Percentiles rank a stretch among this genome's conserved stretches.
phyloP scores from a whole-genome alignment of 2,329 filamentous ascomycete species.

The Curvularia sp. region DNA sequence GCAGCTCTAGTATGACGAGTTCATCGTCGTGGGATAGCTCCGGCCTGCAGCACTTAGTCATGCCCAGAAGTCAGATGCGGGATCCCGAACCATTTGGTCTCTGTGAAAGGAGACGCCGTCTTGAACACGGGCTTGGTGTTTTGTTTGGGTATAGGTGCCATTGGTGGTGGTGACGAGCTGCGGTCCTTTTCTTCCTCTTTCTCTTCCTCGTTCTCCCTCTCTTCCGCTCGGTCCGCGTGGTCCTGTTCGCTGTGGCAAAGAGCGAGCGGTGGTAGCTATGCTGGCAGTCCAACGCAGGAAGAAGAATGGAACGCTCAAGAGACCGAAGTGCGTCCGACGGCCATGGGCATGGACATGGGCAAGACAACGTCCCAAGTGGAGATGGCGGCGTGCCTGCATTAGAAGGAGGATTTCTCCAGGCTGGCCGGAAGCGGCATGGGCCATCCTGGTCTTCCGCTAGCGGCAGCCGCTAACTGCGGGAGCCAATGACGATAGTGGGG shows the following conservation, averaged over 20 bases:
- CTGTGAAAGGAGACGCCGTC: constrained; percentile 70
- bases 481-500: constrained; percentile 20
- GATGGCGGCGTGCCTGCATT: constrained; percentile 21
- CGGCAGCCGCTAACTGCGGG: constrained; percentile 13
- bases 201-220: too few species aligned
- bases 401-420: constrained; percentile 15
- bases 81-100: constrained; percentile 63
- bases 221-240: too few species aligned
- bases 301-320: not conserved
- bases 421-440: constrained; percentile 11
- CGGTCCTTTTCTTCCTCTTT: not conserved
- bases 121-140: constrained; percentile 64
- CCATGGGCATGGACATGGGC: not conserved
- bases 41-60: constrained; percentile 60
- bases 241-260: not conserved
- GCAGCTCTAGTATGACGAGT: constrained; percentile 69
- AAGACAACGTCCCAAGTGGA: constrained; percentile 8
- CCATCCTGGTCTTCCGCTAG: constrained; percentile 9
- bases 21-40: constrained; percentile 64
- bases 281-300: not conserved
- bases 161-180: constrained; percentile 7
- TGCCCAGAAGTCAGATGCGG: not conserved
- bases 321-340: constrained; percentile 15
- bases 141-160: constrained; percentile 37
- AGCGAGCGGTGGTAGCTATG: not conserved